Conservation (phyloP, 1,284 basidiomycete genomes). For the Laetiporus sulphureus region DNA sequence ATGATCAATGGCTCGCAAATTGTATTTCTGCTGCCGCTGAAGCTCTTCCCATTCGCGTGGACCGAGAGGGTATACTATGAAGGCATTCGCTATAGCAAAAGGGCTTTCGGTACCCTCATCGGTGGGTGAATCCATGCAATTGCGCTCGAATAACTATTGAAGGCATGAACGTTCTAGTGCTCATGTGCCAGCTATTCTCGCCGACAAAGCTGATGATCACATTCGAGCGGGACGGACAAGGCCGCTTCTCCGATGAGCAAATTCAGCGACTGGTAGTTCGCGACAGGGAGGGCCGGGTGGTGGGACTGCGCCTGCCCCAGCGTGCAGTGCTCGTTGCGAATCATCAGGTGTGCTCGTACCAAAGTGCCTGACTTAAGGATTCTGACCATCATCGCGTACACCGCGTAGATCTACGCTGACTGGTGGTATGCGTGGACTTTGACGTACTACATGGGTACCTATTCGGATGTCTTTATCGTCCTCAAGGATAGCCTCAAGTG, state of each 20-base stretch:
- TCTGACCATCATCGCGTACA: background rate
- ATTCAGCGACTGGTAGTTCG: slow-evolving; percentile 49
- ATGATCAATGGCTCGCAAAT: slow-evolving; percentile 70
- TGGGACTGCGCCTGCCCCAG: slow-evolving; percentile 63
- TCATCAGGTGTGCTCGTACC: slow-evolving; percentile 55
- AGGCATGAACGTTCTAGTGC: slow-evolving; percentile 39
- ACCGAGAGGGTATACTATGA: slow-evolving; percentile 51
- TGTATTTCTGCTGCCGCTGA: slow-evolving; percentile 58
- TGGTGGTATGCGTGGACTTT: slow-evolving; percentile 93
- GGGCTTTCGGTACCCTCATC: slow-evolving; percentile 68
- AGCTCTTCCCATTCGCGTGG: slow-evolving; percentile 45
- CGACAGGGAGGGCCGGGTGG: slow-evolving; percentile 49
- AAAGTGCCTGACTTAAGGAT: background rate
- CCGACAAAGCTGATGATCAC: slow-evolving; percentile 75
- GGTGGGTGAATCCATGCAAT: slow-evolving; percentile 40
- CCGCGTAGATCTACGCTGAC: slow-evolving; percentile 74
- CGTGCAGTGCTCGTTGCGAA: slow-evolving; percentile 78
- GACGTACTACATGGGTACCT: slow-evolving; percentile 68
- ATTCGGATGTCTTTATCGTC: slow-evolving; percentile 79
- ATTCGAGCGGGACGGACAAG: slow-evolving; percentile 61
- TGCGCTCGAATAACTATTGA: background rate
- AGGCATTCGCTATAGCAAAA: slow-evolving; percentile 77
- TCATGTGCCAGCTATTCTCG: slow-evolving; percentile 78
- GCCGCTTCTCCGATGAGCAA: slow-evolving; percentile 52
- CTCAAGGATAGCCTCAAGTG: slow-evolving; percentile 87